Evolutionary conservation across 495 filamentous ascomycete genomes (phyloP), one percentile per base, ranked within the genome.

Genomic region (Daldinia concentrica): DNA sequence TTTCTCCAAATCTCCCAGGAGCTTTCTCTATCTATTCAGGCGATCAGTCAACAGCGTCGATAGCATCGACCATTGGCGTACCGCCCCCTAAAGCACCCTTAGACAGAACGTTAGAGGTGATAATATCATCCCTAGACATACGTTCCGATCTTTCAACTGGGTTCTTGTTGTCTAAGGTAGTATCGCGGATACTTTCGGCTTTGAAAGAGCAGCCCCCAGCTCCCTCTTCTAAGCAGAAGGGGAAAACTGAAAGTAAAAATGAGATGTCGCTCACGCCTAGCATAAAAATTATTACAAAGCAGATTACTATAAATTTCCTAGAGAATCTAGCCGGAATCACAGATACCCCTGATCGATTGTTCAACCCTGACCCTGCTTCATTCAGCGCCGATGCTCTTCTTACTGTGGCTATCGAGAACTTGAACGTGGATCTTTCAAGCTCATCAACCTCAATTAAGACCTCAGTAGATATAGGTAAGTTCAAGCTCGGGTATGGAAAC

Each of bases 401-500:
- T 30, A 82, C 76, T 57, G 76, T 85, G 14, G 75, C 78, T n/a
- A 59, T 91, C 9, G 69, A 81, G 24, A 81, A 83, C 48, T 73
- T 90, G 22, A 72, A 75, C 6, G 68, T 82, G 11, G 72, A 80
- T 8, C 58, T 86, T 26, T 76, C 75, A 1, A 74, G 62, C 36
- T 66, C 74, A 7, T 75, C 62, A 14, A 50, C 69, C 30, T 75
- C 75, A 34, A 82, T 75, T 7, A 80, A 81, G 15, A 81, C 84
- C 2, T 82, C 77, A 39, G 17, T 90, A 4, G 78, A 78, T 36
- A 74, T 95, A 2, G 84, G 89, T 43, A 93, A 90, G 66, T 90
- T 97, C 74, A 81, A 76, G 0, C 87, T 97, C 60, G 92, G 91
- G 8, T 93, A 92, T 78, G 85, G 86, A 6, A 85, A 88, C n/a